Percentiles rank a stretch among this genome's conserved stretches.
Conservation (phyloP, 2,329 filamentous ascomycete genomes). For the Microcyclosporella mali region DNA sequence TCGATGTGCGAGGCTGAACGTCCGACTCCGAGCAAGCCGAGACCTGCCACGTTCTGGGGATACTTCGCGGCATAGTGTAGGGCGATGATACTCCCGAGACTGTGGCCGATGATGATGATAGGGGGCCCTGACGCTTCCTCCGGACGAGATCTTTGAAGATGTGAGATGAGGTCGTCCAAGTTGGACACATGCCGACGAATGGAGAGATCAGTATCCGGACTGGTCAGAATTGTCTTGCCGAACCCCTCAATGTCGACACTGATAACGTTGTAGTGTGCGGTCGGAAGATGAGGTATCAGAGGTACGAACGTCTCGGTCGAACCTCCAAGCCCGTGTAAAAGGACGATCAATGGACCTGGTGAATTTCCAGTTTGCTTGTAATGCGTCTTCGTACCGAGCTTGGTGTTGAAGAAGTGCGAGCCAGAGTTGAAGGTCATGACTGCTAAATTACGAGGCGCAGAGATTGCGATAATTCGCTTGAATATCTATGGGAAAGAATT, state of each 20-base stretch:
- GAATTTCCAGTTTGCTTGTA: constrained; percentile 3
- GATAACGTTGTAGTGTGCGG: constrained; percentile 3
- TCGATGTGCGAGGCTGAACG: constrained; percentile 11
- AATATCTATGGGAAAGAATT: too few species aligned
- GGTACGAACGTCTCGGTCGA: constrained; percentile 7
- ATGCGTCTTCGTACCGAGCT: constrained; percentile 3
- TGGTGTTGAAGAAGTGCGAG: constrained; percentile 2
- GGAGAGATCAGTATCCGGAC: constrained; percentile 1
- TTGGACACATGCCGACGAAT: constrained; percentile 9
- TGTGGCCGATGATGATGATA: constrained; percentile 11
- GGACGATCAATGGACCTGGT: constrained; percentile 2
- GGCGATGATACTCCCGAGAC: constrained; percentile 9
- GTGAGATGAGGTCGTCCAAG: constrained; percentile 11
- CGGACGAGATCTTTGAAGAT: constrained; percentile 6
- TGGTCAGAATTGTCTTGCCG: constrained; percentile 4
- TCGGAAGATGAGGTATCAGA: constrained; percentile 6
- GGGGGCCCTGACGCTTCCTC: neutral
- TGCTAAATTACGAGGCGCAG: too few species aligned
- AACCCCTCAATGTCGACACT: constrained; percentile 11
- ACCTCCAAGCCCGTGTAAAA: constrained; percentile 10
- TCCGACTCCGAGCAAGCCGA: constrained; percentile 11
- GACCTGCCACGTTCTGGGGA: constrained; percentile 27
- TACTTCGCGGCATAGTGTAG: constrained; percentile 9
- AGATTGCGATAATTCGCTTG: too few species aligned
- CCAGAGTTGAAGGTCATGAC: too few species aligned